These are phyloP conservation scores for Arthrobotrys pseudoclavata DNA, from an alignment of 2,329 filamentous ascomycete genomes.

Conservation along the genomic window DNA sequence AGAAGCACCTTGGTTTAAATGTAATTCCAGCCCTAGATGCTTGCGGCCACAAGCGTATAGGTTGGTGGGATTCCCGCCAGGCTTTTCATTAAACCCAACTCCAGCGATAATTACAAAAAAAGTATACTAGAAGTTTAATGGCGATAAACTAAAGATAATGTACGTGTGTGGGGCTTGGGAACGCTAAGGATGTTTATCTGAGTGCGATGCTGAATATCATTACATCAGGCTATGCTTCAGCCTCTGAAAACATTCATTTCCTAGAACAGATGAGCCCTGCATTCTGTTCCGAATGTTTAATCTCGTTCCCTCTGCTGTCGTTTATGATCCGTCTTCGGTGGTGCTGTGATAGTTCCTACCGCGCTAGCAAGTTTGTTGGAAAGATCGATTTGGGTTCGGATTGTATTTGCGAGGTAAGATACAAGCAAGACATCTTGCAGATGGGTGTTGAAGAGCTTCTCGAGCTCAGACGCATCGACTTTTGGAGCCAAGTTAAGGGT, in stretches of 20 bases:
- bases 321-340: conserved; percentile 52
- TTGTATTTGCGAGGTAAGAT: conserved; percentile 97
- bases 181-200: neutral
- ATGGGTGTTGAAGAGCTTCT: conserved; percentile 99
- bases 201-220: neutral
- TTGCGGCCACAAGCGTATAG: neutral
- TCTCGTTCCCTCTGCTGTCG: conserved; percentile 47
- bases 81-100: neutral
- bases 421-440: conserved; percentile 99
- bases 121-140: neutral
- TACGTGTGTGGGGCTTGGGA: neutral
- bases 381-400: conserved; percentile 98
- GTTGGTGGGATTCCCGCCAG: neutral
- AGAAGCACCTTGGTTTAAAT: neutral
- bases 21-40: neutral
- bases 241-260: neutral
- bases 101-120: neutral
- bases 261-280: no score
- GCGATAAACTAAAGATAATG: neutral
- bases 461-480: conserved; percentile 89
- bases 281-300: neutral
- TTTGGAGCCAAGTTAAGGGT: conserved; percentile 93
- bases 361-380: conserved; percentile 86
- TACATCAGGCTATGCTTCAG: neutral
- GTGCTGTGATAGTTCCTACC: conserved; percentile 25